Evolutionary conservation across 2,329 filamentous ascomycete genomes (phyloP).

Genomic region (Dothistroma septosporum): DNA sequence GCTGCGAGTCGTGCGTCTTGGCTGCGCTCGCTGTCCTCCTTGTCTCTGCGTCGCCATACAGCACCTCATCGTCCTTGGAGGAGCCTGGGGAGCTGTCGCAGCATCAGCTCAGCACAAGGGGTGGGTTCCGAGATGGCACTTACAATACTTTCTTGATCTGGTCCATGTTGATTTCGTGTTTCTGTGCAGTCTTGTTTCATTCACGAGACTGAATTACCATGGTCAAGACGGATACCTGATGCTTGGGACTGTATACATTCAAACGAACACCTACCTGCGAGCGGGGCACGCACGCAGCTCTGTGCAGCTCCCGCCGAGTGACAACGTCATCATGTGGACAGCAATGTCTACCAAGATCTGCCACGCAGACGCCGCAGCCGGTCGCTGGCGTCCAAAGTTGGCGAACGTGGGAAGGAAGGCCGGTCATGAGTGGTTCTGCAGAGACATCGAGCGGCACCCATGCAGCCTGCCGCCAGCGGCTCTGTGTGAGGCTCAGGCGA

Average conservation of each 20-base stretch:
- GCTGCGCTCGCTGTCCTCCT: slow-evolving; percentile 6
- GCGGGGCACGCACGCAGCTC: neutral
- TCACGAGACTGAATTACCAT: neutral
- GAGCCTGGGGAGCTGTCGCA: slow-evolving; percentile 28
- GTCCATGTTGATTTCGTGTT: slow-evolving; percentile 34
- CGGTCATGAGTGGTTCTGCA: neutral
- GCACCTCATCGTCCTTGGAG: slow-evolving; percentile 36
- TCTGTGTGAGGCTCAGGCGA: neutral
- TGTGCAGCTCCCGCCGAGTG: neutral
- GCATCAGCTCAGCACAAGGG: slow-evolving; percentile 2
- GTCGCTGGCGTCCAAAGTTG: neutral
- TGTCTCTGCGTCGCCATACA: slow-evolving; percentile 30
- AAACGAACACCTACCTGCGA: neutral
- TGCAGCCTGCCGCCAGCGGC: slow-evolving; percentile 1
- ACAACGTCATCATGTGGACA: slow-evolving; percentile 2
- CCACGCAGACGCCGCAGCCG: neutral
- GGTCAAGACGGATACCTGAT: neutral
- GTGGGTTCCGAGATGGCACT: slow-evolving; percentile 14
- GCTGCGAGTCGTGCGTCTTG: slow-evolving; percentile 4
- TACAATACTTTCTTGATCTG: slow-evolving; percentile 45
- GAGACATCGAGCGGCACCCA: neutral
- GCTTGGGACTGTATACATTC: neutral
- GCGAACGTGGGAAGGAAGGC: neutral
- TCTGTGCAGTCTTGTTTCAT: neutral
- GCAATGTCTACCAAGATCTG: slow-evolving; percentile 3